phyloP scores from a whole-genome alignment of 2,329 filamentous ascomycete species.

The Diaporthe vaccinii region DNA sequence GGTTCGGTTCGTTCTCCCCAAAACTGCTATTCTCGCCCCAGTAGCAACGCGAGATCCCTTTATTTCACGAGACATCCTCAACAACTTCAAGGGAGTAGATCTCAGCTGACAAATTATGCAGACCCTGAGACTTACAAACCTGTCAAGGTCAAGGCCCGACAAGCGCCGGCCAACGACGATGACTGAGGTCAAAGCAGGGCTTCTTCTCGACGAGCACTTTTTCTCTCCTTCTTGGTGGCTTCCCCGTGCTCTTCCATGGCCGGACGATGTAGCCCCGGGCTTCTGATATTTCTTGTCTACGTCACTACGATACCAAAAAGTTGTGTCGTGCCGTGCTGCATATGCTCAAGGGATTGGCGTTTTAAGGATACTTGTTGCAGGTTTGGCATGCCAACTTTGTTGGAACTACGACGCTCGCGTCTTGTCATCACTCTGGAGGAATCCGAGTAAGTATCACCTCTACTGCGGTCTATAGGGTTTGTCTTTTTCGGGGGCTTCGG shows the following conservation, averaged over 20 bases:
- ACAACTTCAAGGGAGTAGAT: background rate
- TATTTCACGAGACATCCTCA: background rate
- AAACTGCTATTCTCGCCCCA: conserved; percentile 50
- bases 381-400: background rate
- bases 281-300: background rate
- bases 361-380: background rate
- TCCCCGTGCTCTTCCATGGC: background rate
- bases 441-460: background rate
- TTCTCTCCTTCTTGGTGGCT: background rate
- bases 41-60: background rate
- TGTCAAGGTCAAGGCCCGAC: background rate
- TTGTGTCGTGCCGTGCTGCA: background rate
- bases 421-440: background rate
- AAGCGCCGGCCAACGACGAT: background rate
- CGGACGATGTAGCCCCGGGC: background rate
- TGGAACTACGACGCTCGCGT: background rate
- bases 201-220: background rate
- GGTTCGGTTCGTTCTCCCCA: conserved; percentile 57
- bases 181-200: background rate
- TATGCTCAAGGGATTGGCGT: background rate
- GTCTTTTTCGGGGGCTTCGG: background rate
- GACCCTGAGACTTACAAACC: conserved; percentile 30
- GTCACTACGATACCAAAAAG: conserved; percentile 27
- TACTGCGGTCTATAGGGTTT: background rate
- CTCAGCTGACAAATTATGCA: background rate